Evolutionary conservation across 441 rosid species (phyloP).

Genomic region (Jatropha podagrica): DNA sequence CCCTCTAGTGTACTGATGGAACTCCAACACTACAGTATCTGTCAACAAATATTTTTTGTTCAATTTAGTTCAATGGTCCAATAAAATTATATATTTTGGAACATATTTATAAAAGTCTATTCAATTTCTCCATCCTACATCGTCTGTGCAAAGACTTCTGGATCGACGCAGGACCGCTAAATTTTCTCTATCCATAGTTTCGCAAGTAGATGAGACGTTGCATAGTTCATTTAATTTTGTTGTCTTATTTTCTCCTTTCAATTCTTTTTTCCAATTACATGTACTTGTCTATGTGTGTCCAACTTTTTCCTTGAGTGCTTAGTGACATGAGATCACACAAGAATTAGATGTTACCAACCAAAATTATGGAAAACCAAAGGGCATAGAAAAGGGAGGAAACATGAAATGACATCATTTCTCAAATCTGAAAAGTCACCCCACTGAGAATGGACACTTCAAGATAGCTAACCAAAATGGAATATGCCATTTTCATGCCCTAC

Average conservation of each 20-base stretch:
- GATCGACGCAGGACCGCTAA: no score
- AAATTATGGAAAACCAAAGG: background rate
- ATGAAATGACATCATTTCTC: constrained; percentile 9
- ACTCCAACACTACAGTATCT: constrained; percentile 68
- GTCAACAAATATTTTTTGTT: constrained; percentile 26
- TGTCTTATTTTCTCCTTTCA: background rate
- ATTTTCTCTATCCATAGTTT: no score
- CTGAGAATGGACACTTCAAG: background rate
- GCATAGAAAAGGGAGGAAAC: background rate
- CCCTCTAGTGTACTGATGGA: constrained; percentile 69
- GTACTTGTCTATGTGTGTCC: background rate
- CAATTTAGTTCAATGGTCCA: no score
- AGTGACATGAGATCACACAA: background rate
- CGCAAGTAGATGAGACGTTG: background rate
- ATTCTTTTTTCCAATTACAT: background rate
- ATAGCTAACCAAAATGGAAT: constrained; percentile 3
- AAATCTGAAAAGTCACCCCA: constrained; percentile 1
- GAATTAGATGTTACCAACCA: background rate
- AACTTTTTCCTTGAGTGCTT: background rate
- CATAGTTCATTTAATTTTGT: background rate
- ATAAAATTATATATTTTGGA: no score
- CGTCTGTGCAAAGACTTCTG: no score
- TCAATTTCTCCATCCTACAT: no score
- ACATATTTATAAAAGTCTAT: no score
- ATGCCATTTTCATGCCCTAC: background rate